Percentiles rank a stretch among this genome's conserved stretches.
phyloP scores from a whole-genome alignment of 1,284 basidiomycete species.

The Cutaneotrichosporon spelunceum region DNA sequence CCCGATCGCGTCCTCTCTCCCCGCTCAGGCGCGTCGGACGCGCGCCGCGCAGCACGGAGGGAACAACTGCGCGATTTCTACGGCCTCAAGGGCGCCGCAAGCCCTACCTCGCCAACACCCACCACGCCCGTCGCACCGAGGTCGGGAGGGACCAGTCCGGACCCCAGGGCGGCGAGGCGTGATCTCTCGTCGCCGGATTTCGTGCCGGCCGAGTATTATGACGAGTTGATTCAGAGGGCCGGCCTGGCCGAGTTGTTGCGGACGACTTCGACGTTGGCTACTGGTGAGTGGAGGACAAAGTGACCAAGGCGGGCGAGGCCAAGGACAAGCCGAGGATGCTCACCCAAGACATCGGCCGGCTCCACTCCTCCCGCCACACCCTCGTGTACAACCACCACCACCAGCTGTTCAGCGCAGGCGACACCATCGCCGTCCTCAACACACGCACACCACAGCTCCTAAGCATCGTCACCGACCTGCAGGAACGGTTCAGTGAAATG shows the following conservation, averaged over 20 bases:
- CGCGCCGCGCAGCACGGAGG: conserved; percentile 33
- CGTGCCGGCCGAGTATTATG: conserved; percentile 43
- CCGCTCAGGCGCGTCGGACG: conserved; percentile 11
- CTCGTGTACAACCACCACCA: conserved; percentile 53
- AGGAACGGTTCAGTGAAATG: conserved; percentile 49
- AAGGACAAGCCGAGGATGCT: background rate
- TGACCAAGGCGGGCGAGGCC: background rate
- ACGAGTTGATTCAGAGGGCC: conserved; percentile 40
- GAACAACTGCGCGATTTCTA: conserved; percentile 47
- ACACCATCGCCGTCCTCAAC: conserved; percentile 49
- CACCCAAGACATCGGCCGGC: conserved; percentile 39
- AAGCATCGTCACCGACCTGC: conserved; percentile 46
- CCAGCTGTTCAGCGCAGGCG: conserved; percentile 50
- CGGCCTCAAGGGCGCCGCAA: conserved; percentile 26
- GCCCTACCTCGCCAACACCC: background rate
- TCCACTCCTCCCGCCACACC: conserved; percentile 46
- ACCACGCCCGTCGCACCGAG: background rate
- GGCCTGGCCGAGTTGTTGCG: conserved; percentile 40
- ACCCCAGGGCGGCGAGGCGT: background rate
- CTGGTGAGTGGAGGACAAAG: conserved; percentile 29
- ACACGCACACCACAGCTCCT: conserved; percentile 49
- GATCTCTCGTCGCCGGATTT: conserved; percentile 28
- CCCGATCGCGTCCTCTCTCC: conserved; percentile 22
- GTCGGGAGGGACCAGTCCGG: background rate
- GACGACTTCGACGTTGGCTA: conserved; percentile 33